These are phyloP conservation scores for Silene conica DNA, from an alignment of 148 eudicot species.

Conservation along the genomic window DNA sequence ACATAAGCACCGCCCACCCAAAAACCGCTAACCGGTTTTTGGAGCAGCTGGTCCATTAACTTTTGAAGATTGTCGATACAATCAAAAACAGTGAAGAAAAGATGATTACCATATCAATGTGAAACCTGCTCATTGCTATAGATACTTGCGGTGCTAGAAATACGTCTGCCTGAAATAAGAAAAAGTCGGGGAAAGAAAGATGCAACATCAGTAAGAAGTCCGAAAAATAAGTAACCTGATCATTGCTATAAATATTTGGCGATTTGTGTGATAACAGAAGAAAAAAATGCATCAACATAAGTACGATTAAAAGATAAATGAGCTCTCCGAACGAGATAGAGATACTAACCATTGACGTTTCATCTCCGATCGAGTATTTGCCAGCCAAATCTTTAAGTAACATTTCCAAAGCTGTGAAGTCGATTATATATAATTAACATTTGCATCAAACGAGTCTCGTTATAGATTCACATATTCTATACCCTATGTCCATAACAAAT, in stretches of 20 bases:
- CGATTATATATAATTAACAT: neutral
- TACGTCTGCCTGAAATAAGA: slow-evolving; percentile 56
- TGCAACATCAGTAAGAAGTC: too few species aligned
- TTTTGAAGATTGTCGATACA: neutral
- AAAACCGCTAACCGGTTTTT: neutral
- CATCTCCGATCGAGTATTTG: slow-evolving; percentile 39
- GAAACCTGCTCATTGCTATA: slow-evolving; percentile 40
- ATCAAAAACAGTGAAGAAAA: neutral
- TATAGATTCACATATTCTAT: neutral
- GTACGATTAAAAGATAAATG: neutral
- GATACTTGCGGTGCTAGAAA: slow-evolving; percentile 65
- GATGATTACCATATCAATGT: slow-evolving; percentile 53
- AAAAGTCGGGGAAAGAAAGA: too few species aligned
- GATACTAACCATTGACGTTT: slow-evolving; percentile 35
- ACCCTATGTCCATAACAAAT: too few species aligned
- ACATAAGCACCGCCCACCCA: neutral
- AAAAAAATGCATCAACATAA: neutral
- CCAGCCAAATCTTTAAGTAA: slow-evolving; percentile 38
- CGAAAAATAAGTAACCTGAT: too few species aligned
- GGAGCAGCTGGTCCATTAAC: too few species aligned
- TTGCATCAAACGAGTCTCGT: neutral
- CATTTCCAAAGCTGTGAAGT: slow-evolving; percentile 39
- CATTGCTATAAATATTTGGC: too few species aligned
- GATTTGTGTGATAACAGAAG: too few species aligned
- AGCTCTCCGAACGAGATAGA: neutral